A percentile compares a stretch with the other conserved stretches of the same genome.
Evolutionary conservation across 2,329 filamentous ascomycete genomes (phyloP).

Genomic region (Fusarium proliferatum): DNA sequence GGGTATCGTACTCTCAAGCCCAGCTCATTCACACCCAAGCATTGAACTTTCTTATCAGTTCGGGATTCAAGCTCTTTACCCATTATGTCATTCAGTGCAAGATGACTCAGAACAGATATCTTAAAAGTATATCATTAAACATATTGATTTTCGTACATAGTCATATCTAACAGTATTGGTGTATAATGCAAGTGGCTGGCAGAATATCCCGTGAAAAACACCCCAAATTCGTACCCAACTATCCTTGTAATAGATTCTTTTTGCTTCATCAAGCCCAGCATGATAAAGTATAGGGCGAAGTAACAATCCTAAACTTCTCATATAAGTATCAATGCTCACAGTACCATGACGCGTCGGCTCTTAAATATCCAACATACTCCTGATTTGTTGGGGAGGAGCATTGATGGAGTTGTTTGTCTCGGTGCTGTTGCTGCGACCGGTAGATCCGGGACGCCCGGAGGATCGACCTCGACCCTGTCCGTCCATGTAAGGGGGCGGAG

Average conservation of each 20-base stretch:
- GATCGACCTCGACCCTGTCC: slow-evolving; percentile 36
- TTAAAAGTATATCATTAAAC: slow-evolving; percentile 18
- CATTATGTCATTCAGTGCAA: no score
- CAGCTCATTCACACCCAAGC: neutral
- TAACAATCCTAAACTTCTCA: slow-evolving; percentile 5
- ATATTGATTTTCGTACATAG: slow-evolving; percentile 24
- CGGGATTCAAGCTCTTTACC: neutral
- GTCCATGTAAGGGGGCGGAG: slow-evolving; percentile 55
- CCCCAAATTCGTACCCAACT: slow-evolving; percentile 13
- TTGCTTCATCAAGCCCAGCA: slow-evolving; percentile 16
- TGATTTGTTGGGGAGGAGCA: slow-evolving; percentile 64
- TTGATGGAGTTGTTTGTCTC: slow-evolving; percentile 59
- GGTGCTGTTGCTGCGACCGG: slow-evolving; percentile 58
- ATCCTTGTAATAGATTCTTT: slow-evolving; percentile 15
- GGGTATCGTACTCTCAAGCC: neutral
- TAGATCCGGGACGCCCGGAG: slow-evolving; percentile 46
- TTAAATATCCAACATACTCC: slow-evolving; percentile 69
- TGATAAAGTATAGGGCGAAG: slow-evolving; percentile 8
- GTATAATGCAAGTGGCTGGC: neutral
- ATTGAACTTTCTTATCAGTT: neutral
- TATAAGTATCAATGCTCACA: neutral
- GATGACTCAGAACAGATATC: neutral
- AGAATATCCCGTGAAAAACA: slow-evolving; percentile 1
- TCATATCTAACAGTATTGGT: slow-evolving; percentile 14
- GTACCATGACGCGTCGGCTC: neutral